Base-by-base conservation (phyloP, 2,329 filamentous ascomycete genomes). In the Pyricularia grisea region DNA sequence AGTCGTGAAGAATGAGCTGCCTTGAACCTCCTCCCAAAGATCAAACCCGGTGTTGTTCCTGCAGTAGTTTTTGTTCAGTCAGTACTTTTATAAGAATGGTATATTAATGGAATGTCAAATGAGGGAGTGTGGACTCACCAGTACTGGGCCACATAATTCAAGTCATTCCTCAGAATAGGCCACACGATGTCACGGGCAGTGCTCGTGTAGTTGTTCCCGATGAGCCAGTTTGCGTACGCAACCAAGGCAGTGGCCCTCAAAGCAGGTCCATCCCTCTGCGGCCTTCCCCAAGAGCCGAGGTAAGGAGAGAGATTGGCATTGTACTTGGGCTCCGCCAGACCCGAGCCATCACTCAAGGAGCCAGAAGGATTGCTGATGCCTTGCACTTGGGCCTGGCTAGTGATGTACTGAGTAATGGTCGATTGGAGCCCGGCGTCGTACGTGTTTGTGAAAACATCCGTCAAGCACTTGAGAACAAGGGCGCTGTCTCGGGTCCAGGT, bases 21-120 rank as follows among this genome's bases (percentile, higher is more conserved):
- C 90, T 28, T 83, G 81, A 17, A 94, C 87, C 77, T 95, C 92
- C 76, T 95, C 92, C 92, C 92, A 95, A 3, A 96, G 83, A 76
- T 96, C 92, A 74, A 88, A 95, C 6, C 85, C 85, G 0, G 84
- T 86, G 71, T 82, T 78, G 75, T 86, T 87, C 84, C 81, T 82
- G 6, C 1, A 3, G 4, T 4, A 25, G 58, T 27, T 27, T n/a
- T 61, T 27, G 2, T 25, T 14, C 58, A 27, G 7, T 61, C 58
- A 61, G 58, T 50, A 50, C 58, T 5, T 27, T n/a, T 7, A 1
- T 23, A 7, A 12, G 12, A 64, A 1, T 7, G n/a, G n/a, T 20
- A 27, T 20, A 27, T 27, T 23, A 64, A 17, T 27, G 23, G 23
- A 11, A 14, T 23, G 12, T 2, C 4, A 23, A 9, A 23, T 25